These are phyloP conservation scores for Fusarium sp. DNA, from an alignment of 2,329 filamentous ascomycete genomes.

Conservation along the genomic window DNA sequence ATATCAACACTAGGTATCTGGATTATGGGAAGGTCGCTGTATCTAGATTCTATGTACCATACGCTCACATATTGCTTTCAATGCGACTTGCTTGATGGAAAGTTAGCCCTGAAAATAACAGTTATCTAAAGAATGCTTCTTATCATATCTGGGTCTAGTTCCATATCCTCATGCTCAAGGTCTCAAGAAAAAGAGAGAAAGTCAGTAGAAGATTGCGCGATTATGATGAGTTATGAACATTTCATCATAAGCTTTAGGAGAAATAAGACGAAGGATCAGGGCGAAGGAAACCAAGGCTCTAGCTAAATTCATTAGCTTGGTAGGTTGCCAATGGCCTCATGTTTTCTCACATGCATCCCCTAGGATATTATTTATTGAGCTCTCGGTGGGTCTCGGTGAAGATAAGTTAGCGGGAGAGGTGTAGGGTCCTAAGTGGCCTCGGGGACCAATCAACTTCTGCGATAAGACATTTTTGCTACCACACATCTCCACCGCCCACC, in stretches of 20 bases:
- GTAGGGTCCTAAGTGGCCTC: neutral
- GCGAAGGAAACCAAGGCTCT: neutral
- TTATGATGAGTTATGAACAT: neutral
- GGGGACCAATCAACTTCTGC: slow-evolving; percentile 43
- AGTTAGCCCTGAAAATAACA: slow-evolving; percentile 5
- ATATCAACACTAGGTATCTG: slow-evolving; percentile 26
- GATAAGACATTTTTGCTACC: slow-evolving; percentile 48
- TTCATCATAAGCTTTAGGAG: too few species aligned
- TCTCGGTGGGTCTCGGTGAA: slow-evolving; percentile 28
- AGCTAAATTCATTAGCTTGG: neutral
- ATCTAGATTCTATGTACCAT: slow-evolving; percentile 41
- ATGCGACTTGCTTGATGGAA: neutral
- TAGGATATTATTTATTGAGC: neutral
- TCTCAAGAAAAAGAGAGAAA: neutral
- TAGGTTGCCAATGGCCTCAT: neutral
- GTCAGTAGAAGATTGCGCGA: neutral
- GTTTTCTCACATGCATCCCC: too few species aligned
- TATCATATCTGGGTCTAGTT: neutral
- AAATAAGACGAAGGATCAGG: neutral
- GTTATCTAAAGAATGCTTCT: slow-evolving; percentile 12
- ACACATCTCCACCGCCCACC: slow-evolving; percentile 46
- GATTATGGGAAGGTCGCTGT: slow-evolving; percentile 10
- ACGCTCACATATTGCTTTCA: slow-evolving; percentile 30
- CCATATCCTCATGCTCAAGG: neutral
- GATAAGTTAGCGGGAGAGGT: slow-evolving; percentile 19